A percentile compares a stretch with the other conserved stretches of the same genome.
phyloP scores from a whole-genome alignment of 148 eudicot genomes.

The Beta vulgaris region DNA sequence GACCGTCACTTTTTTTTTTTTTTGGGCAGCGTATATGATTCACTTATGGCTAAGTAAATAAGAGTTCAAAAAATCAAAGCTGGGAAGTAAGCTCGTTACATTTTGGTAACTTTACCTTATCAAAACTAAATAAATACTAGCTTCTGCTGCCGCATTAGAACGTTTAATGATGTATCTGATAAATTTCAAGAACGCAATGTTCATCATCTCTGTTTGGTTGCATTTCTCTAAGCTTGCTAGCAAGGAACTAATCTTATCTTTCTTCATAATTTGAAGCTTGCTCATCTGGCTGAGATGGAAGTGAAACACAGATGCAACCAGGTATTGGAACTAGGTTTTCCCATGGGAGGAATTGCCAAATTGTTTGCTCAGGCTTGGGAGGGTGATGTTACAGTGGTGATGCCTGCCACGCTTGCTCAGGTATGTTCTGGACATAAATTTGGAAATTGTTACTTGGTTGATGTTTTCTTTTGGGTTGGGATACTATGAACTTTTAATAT shows the following conservation, averaged over 20 bases:
- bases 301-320: slow-evolving; percentile 95
- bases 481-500: background rate
- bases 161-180: background rate
- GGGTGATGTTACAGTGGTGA: slow-evolving; percentile 95
- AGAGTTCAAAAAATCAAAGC: background rate
- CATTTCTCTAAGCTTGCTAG: background rate
- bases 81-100: background rate
- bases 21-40: no score
- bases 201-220: background rate
- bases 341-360: slow-evolving; percentile 79
- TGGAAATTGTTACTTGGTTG: background rate
- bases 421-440: slow-evolving; percentile 31
- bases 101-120: background rate
- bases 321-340: slow-evolving; percentile 90
- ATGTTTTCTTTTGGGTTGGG: background rate
- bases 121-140: background rate
- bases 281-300: slow-evolving; percentile 92
- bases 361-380: slow-evolving; percentile 99
- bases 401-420: slow-evolving; percentile 99
- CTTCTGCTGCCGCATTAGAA: background rate
- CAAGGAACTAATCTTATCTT: slow-evolving; percentile 8
- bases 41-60: background rate
- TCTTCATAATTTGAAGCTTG: slow-evolving; percentile 55
- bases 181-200: background rate
- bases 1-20: no score